These are phyloP conservation scores for Botryobasidium botryosum DNA, from an alignment of 768 basidiomycete genomes.

Conservation along the genomic window DNA sequence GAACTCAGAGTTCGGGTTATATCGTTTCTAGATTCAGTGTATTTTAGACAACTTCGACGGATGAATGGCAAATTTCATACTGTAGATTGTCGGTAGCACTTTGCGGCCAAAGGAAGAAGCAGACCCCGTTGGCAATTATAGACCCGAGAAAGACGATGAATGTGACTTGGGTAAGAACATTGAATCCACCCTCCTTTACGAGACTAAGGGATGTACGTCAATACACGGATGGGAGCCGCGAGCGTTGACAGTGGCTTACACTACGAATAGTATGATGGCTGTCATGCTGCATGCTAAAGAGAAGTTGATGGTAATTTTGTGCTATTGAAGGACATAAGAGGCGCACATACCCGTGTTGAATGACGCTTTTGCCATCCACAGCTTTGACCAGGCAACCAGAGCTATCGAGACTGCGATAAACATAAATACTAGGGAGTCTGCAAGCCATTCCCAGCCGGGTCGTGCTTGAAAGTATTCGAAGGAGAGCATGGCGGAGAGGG, in stretches of 20 bases:
- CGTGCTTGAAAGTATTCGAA: constrained; percentile 64
- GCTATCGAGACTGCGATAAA: constrained; percentile 81
- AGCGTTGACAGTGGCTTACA: constrained; percentile 28
- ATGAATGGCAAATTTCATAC: constrained; percentile 6
- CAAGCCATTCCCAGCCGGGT: constrained; percentile 56
- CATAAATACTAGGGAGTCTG: constrained; percentile 50
- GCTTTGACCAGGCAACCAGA: constrained; percentile 74
- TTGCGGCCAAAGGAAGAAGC: constrained; percentile 69
- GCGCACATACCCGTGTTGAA: constrained; percentile 58
- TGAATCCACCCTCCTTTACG: constrained; percentile 75
- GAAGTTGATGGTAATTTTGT: neutral
- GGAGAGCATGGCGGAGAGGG: constrained; percentile 55
- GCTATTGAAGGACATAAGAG: neutral
- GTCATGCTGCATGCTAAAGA: constrained; percentile 65
- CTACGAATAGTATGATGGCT: constrained; percentile 66
- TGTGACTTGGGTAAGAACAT: constrained; percentile 54
- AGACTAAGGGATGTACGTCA: constrained; percentile 28
- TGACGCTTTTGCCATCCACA: constrained; percentile 75
- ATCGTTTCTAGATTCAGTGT: constrained; percentile 29
- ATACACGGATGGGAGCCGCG: neutral
- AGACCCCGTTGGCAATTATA: constrained; percentile 64
- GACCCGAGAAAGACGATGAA: constrained; percentile 67
- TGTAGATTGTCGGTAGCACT: constrained; percentile 74
- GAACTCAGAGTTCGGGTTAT: constrained; percentile 78
- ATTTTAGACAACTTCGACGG: neutral